Evolutionary conservation across 2,329 filamentous ascomycete genomes (phyloP).

Genomic region (Erysiphe neolycopersici): DNA sequence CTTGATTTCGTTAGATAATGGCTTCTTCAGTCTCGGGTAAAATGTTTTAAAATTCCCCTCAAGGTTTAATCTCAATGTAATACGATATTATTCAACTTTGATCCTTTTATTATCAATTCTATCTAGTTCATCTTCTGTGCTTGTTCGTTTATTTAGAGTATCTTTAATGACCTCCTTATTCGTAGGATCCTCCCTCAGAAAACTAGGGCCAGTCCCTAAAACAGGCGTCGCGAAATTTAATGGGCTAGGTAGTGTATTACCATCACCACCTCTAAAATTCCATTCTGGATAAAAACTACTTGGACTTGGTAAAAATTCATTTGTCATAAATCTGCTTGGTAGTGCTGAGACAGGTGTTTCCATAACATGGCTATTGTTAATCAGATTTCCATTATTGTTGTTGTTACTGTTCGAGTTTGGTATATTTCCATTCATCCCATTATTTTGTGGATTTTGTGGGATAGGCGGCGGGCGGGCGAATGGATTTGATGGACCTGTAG

Average conservation of each 20-base stretch:
- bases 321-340: conserved; percentile 71
- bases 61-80: too few relatives aligned
- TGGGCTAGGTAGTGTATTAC: conserved; percentile 74
- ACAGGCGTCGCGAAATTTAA: conserved; percentile 76
- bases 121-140: conserved; percentile 8
- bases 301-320: conserved; percentile 68
- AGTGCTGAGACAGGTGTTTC: conserved; percentile 85
- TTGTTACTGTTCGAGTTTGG: not conserved
- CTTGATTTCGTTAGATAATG: too few relatives aligned
- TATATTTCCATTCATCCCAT: conserved; percentile 13
- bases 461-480: conserved; percentile 71
- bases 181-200: conserved; percentile 27
- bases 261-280: conserved; percentile 45
- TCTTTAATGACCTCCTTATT: conserved; percentile 6
- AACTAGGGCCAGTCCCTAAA: conserved; percentile 32
- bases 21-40: too few relatives aligned
- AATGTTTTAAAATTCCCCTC: too few relatives aligned
- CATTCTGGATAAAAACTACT: conserved; percentile 84
- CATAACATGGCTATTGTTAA: conserved; percentile 16
- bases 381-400: not conserved
- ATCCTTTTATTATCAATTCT: conserved; percentile 9
- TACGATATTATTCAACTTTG: conserved; percentile 3
- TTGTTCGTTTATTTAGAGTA: conserved; percentile 10
- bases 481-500: conserved; percentile 77
- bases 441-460: conserved; percentile 18